Evolutionary conservation across 2,329 filamentous ascomycete genomes (phyloP).

Genomic region (Aspergillus viridinutans): DNA sequence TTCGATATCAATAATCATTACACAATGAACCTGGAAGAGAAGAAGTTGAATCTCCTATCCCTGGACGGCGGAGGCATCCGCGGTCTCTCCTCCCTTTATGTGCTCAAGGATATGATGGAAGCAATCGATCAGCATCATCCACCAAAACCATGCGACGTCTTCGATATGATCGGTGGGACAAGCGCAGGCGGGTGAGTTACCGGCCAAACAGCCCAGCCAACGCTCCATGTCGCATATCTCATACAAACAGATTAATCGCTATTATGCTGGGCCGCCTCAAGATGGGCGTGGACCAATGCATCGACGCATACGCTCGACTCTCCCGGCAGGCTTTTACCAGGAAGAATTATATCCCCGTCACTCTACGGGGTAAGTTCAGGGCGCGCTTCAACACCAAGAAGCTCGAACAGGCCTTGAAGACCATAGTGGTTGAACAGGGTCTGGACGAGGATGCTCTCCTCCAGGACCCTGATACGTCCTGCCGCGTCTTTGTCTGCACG

Average conservation of each 20-base stretch:
- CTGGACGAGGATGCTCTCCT: constrained; percentile 16
- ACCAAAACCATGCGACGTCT: constrained; percentile 29
- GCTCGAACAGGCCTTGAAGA: constrained; percentile 25
- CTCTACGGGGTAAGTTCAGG: not conserved
- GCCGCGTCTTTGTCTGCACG: constrained; percentile 26
- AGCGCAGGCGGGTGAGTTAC: constrained; percentile 30
- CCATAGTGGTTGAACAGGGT: constrained; percentile 13
- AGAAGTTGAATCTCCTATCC: not conserved
- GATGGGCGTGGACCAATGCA: constrained; percentile 41
- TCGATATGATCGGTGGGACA: constrained; percentile 39
- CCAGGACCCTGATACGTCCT: constrained; percentile 15
- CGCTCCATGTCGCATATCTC: too few species aligned
- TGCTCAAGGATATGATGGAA: constrained; percentile 31
- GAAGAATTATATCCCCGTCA: constrained; percentile 12
- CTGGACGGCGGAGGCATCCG: constrained; percentile 38
- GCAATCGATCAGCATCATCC: constrained; percentile 15
- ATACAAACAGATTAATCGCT: constrained; percentile 27
- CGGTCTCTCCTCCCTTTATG: constrained; percentile 32
- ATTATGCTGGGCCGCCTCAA: constrained; percentile 44
- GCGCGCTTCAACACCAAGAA: constrained; percentile 26
- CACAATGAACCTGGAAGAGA: not conserved
- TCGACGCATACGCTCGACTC: constrained; percentile 37
- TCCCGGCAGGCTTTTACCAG: constrained; percentile 31
- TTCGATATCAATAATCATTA: not conserved
- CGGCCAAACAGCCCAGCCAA: too few species aligned